Evolutionary conservation across 768 basidiomycete genomes (phyloP).

Genomic region (Lanmaoa pseudosensibilis): DNA sequence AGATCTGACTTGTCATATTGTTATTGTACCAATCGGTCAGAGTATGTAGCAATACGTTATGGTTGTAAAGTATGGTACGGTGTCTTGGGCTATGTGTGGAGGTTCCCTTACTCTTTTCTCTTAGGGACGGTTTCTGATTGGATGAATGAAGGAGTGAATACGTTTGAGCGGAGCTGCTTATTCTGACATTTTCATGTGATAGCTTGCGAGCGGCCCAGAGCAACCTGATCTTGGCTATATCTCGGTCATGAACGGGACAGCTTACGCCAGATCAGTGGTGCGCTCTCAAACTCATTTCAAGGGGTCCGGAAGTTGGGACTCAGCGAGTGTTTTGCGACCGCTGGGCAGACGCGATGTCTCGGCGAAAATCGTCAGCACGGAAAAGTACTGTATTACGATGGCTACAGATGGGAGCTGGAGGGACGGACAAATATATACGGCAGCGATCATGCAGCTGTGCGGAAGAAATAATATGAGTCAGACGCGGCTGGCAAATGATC

Average conservation of each 20-base stretch:
- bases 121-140: not conserved
- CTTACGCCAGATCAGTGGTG: conserved; percentile 15
- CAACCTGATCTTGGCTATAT: conserved; percentile 4
- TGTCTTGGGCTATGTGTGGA: conserved; percentile 16
- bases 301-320: conserved; percentile 12
- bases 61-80: conserved; percentile 35
- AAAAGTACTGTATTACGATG: conserved; percentile 15
- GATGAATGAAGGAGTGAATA: conserved; percentile 2
- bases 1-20: conserved; percentile 17
- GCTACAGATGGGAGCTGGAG: conserved; percentile 13
- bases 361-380: conserved; percentile 18
- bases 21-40: conserved; percentile 25
- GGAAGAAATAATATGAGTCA: conserved; percentile 17
- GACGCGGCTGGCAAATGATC: conserved; percentile 13
- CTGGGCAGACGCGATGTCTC: conserved; percentile 15
- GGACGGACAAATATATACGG: conserved; percentile 14
- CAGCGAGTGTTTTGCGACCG: conserved; percentile 12
- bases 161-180: not conserved
- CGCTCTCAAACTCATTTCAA: conserved; percentile 11
- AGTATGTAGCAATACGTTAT: conserved; percentile 39
- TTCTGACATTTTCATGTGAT: conserved; percentile 21
- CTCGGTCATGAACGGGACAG: conserved; percentile 1
- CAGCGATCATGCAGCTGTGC: conserved; percentile 26
- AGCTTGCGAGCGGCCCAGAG: not conserved
- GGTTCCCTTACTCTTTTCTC: not conserved